A percentile compares a stretch with the other conserved stretches of the same genome.
These are phyloP conservation scores for Globisporangium apiculatum DNA, from an alignment of 352 stramenopile genomes.

Conservation along the genomic window DNA sequence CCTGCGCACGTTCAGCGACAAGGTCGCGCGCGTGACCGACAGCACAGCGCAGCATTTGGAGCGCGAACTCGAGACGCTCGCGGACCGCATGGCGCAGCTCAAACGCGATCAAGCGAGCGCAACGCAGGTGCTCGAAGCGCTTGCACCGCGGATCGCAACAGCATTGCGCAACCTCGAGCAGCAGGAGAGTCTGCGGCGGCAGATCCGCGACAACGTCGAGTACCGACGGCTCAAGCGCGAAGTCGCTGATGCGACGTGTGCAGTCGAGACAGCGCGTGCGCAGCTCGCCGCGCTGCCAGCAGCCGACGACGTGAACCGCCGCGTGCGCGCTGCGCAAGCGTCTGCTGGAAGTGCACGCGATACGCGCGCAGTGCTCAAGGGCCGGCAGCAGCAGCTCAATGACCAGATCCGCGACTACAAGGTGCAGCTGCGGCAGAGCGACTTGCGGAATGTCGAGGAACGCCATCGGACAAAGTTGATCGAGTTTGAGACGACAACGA, in stretches of 20 bases:
- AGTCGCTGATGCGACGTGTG: conserved; percentile 24
- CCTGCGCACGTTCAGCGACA: conserved; percentile 33
- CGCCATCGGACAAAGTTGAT: conserved; percentile 93
- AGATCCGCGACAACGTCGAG: conserved; percentile 77
- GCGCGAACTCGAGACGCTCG: conserved; percentile 30
- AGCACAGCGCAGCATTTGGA: conserved; percentile 35
- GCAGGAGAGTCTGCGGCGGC: conserved; percentile 52
- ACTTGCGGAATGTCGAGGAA: conserved; percentile 93
- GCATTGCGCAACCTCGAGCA: conserved; percentile 31
- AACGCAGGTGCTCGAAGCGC: conserved; percentile 29
- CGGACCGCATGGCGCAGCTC: conserved; percentile 29
- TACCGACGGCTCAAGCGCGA: conserved; percentile 52
- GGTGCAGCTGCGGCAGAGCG: conserved; percentile 36
- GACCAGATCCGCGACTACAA: conserved; percentile 58
- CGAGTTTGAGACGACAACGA: conserved; percentile 93
- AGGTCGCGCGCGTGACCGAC: conserved; percentile 30
- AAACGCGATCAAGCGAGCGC: conserved; percentile 34
- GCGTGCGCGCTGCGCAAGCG: conserved; percentile 26
- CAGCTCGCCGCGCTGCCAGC: conserved; percentile 50
- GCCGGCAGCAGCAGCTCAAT: conserved; percentile 48
- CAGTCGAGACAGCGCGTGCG: conserved; percentile 27
- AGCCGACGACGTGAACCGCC: conserved; percentile 39
- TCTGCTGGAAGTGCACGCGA: conserved; percentile 25
- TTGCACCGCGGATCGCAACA: conserved; percentile 40
- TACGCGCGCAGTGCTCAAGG: conserved; percentile 28